Percentiles rank a stretch among this genome's conserved stretches.
Evolutionary conservation across 306 rosid species (phyloP).

Genomic region (Rubus idaeus): DNA sequence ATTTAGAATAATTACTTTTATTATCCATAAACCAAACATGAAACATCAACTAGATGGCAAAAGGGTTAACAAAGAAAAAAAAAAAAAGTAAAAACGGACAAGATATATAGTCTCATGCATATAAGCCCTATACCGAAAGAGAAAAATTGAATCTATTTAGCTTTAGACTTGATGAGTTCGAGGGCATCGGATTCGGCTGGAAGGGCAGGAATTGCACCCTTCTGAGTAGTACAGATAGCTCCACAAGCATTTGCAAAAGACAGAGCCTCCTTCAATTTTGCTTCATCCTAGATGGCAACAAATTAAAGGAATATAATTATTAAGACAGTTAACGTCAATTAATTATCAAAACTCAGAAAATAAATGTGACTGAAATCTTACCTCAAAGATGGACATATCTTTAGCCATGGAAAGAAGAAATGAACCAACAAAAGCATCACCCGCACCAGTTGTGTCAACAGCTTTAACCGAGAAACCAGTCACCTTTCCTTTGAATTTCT

Average conservation of each 20-base stretch:
- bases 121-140: neutral
- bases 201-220: constrained; percentile 78
- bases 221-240: constrained; percentile 58
- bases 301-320: neutral
- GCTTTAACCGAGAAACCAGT: constrained; percentile 48
- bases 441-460: constrained; percentile 76
- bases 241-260: constrained; percentile 62
- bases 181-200: constrained; percentile 43
- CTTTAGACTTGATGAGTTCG: constrained; percentile 36
- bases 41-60: neutral
- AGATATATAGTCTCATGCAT: neutral
- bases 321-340: neutral
- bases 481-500: constrained; percentile 60
- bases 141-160: constrained; percentile 21
- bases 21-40: neutral
- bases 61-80: neutral
- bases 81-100: neutral
- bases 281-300: constrained; percentile 34
- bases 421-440: constrained; percentile 69
- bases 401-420: constrained; percentile 44
- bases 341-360: constrained; percentile 10
- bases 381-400: constrained; percentile 43
- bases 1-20: neutral
- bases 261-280: constrained; percentile 58
- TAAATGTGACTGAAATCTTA: constrained; percentile 17